Conservation (phyloP, 257 asterid genomes). For the Solanum lycopersicoides region DNA sequence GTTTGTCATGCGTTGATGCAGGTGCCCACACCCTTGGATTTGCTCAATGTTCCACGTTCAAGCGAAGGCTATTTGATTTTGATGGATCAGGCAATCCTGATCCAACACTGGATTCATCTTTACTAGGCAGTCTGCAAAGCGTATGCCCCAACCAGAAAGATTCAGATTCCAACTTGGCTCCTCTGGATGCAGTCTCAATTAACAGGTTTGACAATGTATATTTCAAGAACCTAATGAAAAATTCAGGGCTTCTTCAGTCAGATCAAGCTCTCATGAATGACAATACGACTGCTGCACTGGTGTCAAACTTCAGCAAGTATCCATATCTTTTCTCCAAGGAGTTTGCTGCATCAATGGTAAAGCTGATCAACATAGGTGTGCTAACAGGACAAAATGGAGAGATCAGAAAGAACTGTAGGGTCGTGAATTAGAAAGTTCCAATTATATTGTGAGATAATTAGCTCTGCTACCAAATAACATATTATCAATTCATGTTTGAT, state of each 20-base stretch:
- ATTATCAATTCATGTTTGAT: background rate
- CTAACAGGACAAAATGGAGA: slow-evolving; percentile 49
- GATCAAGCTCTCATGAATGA: slow-evolving; percentile 61
- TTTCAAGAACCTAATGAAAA: slow-evolving; percentile 40
- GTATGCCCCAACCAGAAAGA: slow-evolving; percentile 34
- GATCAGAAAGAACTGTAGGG: slow-evolving; percentile 53
- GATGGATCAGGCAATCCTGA: slow-evolving; percentile 81
- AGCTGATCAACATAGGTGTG: slow-evolving; percentile 50
- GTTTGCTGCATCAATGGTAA: slow-evolving; percentile 50
- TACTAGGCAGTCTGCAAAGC: slow-evolving; percentile 25
- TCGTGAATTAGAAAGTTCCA: slow-evolving; percentile 23
- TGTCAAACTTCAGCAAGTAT: slow-evolving; percentile 27
- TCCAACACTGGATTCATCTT: slow-evolving; percentile 36
- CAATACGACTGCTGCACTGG: slow-evolving; percentile 41
- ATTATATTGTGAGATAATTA: background rate
- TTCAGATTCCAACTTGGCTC: slow-evolving; percentile 45
- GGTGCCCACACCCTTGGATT: slow-evolving; percentile 79
- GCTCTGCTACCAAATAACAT: background rate
- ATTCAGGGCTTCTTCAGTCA: slow-evolving; percentile 46
- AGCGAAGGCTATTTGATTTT: slow-evolving; percentile 50
- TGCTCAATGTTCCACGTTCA: slow-evolving; percentile 67
- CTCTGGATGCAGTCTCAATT: slow-evolving; percentile 31
- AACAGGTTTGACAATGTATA: slow-evolving; percentile 52
- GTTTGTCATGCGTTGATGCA: slow-evolving; percentile 2
- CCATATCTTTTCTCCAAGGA: slow-evolving; percentile 44